These are phyloP conservation scores for Zygosaccharomyces rouxii DNA, from an alignment of 805 yeast species.

Conservation along the genomic window DNA sequence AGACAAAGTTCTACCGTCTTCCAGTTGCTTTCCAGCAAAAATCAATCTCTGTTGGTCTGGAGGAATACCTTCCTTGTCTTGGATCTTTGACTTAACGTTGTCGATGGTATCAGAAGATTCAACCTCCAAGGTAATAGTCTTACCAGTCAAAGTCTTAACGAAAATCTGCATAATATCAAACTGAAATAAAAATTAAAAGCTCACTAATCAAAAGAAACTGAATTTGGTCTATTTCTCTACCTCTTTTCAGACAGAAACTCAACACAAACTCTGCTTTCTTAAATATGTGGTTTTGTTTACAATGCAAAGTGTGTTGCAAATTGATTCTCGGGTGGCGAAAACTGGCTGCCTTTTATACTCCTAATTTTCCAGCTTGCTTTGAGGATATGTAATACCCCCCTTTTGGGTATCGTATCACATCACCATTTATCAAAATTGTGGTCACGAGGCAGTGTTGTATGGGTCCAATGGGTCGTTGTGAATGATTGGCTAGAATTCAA, in stretches of 20 bases:
- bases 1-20: conserved; percentile 86
- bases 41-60: conserved; percentile 91
- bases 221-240: neutral
- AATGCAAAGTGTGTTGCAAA: neutral
- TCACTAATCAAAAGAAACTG: neutral
- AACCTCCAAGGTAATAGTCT: conserved; percentile 74
- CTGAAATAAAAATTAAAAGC: neutral
- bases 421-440: neutral
- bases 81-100: conserved; percentile 86
- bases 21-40: conserved; percentile 91
- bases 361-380: neutral
- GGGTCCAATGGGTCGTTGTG: neutral
- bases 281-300: neutral
- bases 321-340: conserved; percentile 4
- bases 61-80: conserved; percentile 91
- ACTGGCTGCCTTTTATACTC: conserved; percentile 4
- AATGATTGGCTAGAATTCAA: neutral
- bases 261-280: neutral
- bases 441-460: neutral
- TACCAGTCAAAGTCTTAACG: conserved; percentile 81
- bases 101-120: conserved; percentile 91
- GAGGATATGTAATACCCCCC: conserved; percentile 4
- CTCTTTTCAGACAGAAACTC: neutral
- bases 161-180: conserved; percentile 62
- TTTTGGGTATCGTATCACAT: conserved; percentile 2